phyloP scores from a whole-genome alignment of 192 early-diverging fungal species.

The Coemansia sp. region DNA sequence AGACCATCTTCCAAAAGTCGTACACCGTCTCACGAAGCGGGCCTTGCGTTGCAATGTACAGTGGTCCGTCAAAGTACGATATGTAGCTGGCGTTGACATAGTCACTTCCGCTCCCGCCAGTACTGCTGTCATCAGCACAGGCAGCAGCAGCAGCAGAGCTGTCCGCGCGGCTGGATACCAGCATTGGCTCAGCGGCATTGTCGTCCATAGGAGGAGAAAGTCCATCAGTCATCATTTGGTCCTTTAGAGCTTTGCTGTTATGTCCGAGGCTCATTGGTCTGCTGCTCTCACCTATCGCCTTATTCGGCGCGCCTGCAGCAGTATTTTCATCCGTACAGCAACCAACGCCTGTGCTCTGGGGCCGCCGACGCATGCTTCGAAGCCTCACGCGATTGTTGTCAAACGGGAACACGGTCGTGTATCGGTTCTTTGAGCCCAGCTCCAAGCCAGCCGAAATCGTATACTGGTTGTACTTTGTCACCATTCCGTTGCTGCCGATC shows the following conservation, averaged over 20 bases:
- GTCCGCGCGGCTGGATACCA: background rate
- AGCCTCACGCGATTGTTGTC: conserved; percentile 62
- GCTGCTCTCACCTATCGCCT: background rate
- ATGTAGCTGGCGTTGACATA: conserved; percentile 88
- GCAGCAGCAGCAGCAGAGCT: background rate
- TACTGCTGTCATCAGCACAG: background rate
- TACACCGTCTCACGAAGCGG: conserved; percentile 70
- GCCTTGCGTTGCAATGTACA: conserved; percentile 89
- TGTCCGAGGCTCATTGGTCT: conserved; percentile 18
- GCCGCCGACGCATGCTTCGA: conserved; percentile 28
- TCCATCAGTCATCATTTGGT: conserved; percentile 44
- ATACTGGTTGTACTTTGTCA: conserved; percentile 56
- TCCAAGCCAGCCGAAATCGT: conserved; percentile 72
- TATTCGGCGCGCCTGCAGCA: background rate
- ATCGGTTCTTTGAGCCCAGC: conserved; percentile 72
- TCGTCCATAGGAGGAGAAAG: conserved; percentile 15
- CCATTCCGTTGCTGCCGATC: conserved; percentile 58
- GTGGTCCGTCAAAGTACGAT: conserved; percentile 45
- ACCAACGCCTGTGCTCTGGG: background rate
- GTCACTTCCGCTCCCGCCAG: conserved; percentile 33
- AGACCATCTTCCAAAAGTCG: conserved; percentile 92
- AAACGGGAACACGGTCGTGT: conserved; percentile 84
- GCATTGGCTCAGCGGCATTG: conserved; percentile 3
- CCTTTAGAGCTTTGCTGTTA: conserved; percentile 16
- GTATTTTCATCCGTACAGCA: background rate